Evolutionary conservation across 176 grass and related monocot genomes (phyloP).

Genomic region (Aegilops sharonensis): DNA sequence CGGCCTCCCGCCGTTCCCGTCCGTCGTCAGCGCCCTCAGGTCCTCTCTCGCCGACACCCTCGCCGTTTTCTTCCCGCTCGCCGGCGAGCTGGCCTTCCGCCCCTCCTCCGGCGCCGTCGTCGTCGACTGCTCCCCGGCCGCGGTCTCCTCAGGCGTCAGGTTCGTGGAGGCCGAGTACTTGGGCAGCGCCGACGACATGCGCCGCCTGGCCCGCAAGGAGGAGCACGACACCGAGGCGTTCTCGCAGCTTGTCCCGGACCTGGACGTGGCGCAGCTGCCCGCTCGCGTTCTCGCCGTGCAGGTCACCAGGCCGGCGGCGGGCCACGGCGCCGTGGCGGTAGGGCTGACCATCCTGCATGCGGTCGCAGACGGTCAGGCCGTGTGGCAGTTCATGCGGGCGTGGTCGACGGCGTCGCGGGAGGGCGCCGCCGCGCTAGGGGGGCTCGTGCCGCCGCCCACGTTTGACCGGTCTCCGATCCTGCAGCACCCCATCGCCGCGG

Average conservation of each 20-base stretch:
- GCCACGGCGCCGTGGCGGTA: slow-evolving; percentile 3
- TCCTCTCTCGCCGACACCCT: slow-evolving; percentile 28
- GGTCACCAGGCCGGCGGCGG: slow-evolving; percentile 15
- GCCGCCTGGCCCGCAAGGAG: background rate
- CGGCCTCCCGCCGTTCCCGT: slow-evolving; percentile 5
- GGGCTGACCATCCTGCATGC: slow-evolving; percentile 40
- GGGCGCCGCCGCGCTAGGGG: background rate
- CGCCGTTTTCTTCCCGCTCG: slow-evolving; percentile 18
- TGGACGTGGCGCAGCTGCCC: slow-evolving; percentile 17
- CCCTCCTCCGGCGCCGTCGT: background rate
- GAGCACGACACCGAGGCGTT: slow-evolving; percentile 43
- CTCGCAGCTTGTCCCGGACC: slow-evolving; percentile 31
- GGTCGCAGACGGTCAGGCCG: slow-evolving; percentile 37
- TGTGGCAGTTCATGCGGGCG: slow-evolving; percentile 51
- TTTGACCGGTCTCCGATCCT: slow-evolving; percentile 38
- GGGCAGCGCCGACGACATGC: slow-evolving; percentile 27
- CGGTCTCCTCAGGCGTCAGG: slow-evolving; percentile 5
- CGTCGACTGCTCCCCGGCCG: slow-evolving; percentile 29
- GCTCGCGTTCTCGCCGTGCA: background rate
- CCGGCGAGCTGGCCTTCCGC: slow-evolving; percentile 14
- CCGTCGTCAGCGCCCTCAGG: background rate
- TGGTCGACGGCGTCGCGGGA: slow-evolving; percentile 39
- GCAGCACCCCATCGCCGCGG: slow-evolving; percentile 18
- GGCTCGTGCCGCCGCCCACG: background rate
- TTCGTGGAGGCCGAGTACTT: slow-evolving; percentile 42